These are phyloP conservation scores for Spinacia oleracea DNA, from an alignment of 179 eudicot genomes.

Conservation along the genomic window DNA sequence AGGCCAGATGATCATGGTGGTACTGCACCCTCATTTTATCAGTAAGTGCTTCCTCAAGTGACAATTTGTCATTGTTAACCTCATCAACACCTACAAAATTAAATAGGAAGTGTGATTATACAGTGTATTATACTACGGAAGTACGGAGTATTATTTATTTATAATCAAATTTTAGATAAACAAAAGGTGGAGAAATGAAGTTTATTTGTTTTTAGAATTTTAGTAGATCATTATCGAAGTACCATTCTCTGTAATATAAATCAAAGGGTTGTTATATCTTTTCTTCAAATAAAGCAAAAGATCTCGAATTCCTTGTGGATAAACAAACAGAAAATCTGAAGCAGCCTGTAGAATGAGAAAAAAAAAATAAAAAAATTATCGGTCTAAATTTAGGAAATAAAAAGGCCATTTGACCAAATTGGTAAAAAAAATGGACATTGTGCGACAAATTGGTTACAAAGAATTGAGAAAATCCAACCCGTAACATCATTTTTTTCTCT, in stretches of 20 bases:
- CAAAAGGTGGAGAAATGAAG: not conserved
- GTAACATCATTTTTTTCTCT: too few species aligned
- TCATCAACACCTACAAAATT: conserved; percentile 31
- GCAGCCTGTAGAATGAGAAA: conserved; percentile 18
- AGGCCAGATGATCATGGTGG: conserved; percentile 40
- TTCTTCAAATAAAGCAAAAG: conserved; percentile 38
- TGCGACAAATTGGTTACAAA: too few species aligned
- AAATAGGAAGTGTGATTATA: not conserved
- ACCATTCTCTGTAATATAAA: conserved; percentile 60
- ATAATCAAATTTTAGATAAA: not conserved
- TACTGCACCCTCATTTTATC: conserved; percentile 32
- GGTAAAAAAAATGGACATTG: too few species aligned
- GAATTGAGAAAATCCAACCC: too few species aligned
- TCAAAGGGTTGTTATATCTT: conserved; percentile 45
- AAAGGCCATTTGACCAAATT: too few species aligned
- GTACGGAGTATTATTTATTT: too few species aligned
- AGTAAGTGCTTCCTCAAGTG: conserved; percentile 33
- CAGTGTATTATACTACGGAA: too few species aligned
- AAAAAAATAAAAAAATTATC: not conserved
- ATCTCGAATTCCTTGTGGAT: conserved; percentile 47
- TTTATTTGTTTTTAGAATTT: not conserved
- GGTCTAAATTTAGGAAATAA: not conserved
- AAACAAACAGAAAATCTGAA: conserved; percentile 33
- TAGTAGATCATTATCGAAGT: not conserved
- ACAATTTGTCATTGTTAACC: conserved; percentile 23